These are phyloP conservation scores for Solanum tarapatanum DNA, from an alignment of 257 asterid species.

Conservation along the genomic window DNA sequence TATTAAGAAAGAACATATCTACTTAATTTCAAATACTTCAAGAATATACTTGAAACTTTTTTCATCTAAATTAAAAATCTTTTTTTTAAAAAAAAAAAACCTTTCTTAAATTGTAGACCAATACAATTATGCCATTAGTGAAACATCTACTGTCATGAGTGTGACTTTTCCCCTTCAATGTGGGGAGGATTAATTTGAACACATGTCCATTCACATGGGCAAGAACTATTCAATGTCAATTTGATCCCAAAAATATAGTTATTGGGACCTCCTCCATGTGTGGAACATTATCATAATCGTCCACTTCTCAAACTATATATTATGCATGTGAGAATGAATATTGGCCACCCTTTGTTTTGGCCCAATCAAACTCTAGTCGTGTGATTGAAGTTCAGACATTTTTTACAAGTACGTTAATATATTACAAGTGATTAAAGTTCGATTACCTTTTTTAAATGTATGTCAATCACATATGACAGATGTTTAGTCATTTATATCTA, in stretches of 20 bases:
- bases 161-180: neutral
- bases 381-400: neutral
- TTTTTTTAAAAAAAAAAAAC: too few species aligned
- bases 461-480: neutral
- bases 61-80: neutral
- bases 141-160: neutral
- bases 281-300: constrained; percentile 1
- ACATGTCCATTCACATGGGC: constrained; percentile 11
- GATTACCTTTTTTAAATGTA: neutral
- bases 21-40: neutral
- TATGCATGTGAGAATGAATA: constrained; percentile 1
- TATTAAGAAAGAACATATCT: neutral
- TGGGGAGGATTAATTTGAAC: constrained; percentile 2
- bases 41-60: neutral
- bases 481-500: neutral
- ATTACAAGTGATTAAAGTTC: neutral
- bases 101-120: neutral
- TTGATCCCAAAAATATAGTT: constrained; percentile 1
- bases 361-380: neutral
- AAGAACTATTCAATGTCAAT: neutral
- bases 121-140: neutral
- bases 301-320: neutral
- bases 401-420: neutral
- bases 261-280: constrained; percentile 28
- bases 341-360: neutral